These are phyloP conservation scores for Blastobotrys attinorum DNA, from an alignment of 805 yeast genomes.

Conservation along the genomic window DNA sequence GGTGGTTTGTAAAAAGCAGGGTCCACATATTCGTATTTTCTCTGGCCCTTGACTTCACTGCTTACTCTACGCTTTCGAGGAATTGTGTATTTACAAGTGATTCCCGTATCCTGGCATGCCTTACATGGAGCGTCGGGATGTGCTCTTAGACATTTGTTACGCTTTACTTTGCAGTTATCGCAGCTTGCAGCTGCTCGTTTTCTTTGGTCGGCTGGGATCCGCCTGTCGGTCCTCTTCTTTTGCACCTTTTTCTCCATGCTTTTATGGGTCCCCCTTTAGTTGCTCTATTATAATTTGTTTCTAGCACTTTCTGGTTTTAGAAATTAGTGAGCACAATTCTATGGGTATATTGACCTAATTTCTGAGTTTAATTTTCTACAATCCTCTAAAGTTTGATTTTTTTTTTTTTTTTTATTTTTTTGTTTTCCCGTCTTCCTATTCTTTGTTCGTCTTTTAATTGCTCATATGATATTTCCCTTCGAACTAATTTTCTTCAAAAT, in stretches of 20 bases:
- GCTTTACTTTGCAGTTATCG: conserved; percentile 5
- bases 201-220: conserved; percentile 4
- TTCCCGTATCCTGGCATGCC: conserved; percentile 2
- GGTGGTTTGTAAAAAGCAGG: conserved; percentile 1
- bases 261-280: too few relatives aligned
- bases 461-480: not conserved
- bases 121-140: conserved; percentile 3
- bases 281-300: too few relatives aligned
- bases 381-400: too few relatives aligned
- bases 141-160: conserved; percentile 1
- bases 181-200: conserved; percentile 6
- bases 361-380: too few relatives aligned
- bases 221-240: conserved; percentile 2
- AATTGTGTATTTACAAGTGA: conserved; percentile 3
- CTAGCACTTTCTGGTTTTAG: too few relatives aligned
- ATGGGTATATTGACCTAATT: too few relatives aligned
- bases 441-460: not conserved
- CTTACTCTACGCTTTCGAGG: conserved; percentile 5
- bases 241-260: too few relatives aligned
- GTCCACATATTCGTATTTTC: conserved; percentile 5
- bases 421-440: not conserved
- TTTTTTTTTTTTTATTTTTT: not conserved
- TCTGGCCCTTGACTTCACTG: conserved; percentile 2
- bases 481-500: not conserved
- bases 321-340: too few relatives aligned